A percentile compares a stretch with the other conserved stretches of the same genome.
Evolutionary conservation across 148 eudicot species (phyloP).

Genomic region (Chenopodium formosanum): DNA sequence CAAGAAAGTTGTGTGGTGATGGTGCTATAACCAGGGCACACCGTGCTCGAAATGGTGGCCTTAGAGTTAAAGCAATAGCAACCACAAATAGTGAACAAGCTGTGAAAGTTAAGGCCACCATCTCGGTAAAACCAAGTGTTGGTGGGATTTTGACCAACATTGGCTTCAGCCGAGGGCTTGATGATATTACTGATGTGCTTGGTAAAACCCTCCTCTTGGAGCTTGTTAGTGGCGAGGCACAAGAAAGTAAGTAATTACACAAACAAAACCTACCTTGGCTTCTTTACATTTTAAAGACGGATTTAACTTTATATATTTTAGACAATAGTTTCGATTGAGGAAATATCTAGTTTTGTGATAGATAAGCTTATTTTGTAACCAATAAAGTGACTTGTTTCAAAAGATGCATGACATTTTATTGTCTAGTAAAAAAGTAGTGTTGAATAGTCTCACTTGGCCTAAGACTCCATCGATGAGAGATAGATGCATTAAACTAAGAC

Average conservation of each 20-base stretch:
- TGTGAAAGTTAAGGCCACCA: slow-evolving; percentile 24
- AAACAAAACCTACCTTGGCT: too few species aligned
- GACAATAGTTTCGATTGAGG: too few species aligned
- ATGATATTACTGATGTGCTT: slow-evolving; percentile 35
- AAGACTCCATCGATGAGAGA: too few species aligned
- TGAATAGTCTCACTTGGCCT: too few species aligned
- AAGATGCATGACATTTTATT: too few species aligned
- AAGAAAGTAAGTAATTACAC: slow-evolving; percentile 31
- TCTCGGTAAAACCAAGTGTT: slow-evolving; percentile 21
- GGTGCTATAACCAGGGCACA: not conserved
- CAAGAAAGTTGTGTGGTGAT: not conserved
- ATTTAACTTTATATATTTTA: too few species aligned
- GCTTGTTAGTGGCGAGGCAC: slow-evolving; percentile 33
- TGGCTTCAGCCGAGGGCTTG: slow-evolving; percentile 27
- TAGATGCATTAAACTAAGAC: too few species aligned
- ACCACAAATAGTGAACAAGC: not conserved
- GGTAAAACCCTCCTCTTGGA: slow-evolving; percentile 39
- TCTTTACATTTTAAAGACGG: too few species aligned
- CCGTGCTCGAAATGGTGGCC: not conserved
- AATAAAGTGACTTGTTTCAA: too few species aligned
- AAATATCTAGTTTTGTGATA: too few species aligned
- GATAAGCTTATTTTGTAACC: too few species aligned
- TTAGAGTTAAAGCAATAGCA: not conserved
- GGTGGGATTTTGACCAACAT: slow-evolving; percentile 17
- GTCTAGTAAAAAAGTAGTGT: too few species aligned